These are phyloP conservation scores for Musa schizocarpa DNA, from an alignment of 176 grass and related monocot species.

Conservation along the genomic window DNA sequence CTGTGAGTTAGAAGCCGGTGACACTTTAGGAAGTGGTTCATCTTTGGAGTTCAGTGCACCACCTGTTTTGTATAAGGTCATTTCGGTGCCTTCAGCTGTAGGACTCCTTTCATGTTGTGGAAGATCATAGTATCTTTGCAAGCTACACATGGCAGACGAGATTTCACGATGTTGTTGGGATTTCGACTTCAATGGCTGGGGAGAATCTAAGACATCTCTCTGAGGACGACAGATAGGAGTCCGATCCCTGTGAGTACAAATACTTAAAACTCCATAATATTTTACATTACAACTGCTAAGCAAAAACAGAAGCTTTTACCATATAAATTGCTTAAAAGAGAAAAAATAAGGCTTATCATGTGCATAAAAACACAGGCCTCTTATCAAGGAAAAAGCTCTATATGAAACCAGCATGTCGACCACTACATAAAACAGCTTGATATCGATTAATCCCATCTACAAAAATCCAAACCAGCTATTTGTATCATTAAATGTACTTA, in stretches of 20 bases:
- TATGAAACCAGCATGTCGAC: too few species aligned
- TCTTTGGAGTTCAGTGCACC: neutral
- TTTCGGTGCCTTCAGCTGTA: conserved; percentile 41
- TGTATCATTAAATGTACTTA: too few species aligned
- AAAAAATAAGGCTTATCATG: neutral
- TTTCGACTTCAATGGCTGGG: conserved; percentile 26
- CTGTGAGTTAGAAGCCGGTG: neutral
- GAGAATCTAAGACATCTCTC: conserved; percentile 15
- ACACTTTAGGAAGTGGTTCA: conserved; percentile 16
- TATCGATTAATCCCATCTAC: too few species aligned
- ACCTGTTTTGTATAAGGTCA: conserved; percentile 44
- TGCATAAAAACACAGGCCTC: too few species aligned
- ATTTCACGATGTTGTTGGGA: conserved; percentile 17
- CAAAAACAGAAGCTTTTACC: neutral
- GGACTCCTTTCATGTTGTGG: conserved; percentile 14
- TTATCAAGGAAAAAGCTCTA: too few species aligned
- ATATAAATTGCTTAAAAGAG: neutral
- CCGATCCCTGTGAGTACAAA: conserved; percentile 28
- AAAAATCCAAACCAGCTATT: too few species aligned
- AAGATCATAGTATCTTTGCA: conserved; percentile 64
- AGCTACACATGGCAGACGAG: conserved; percentile 58
- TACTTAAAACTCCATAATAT: neutral
- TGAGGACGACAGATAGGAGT: conserved; percentile 29
- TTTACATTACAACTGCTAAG: neutral
- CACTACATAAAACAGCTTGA: too few species aligned